phyloP scores from a whole-genome alignment of 139 green algal species.

The Auxenochlorella pyrenoidosa region DNA sequence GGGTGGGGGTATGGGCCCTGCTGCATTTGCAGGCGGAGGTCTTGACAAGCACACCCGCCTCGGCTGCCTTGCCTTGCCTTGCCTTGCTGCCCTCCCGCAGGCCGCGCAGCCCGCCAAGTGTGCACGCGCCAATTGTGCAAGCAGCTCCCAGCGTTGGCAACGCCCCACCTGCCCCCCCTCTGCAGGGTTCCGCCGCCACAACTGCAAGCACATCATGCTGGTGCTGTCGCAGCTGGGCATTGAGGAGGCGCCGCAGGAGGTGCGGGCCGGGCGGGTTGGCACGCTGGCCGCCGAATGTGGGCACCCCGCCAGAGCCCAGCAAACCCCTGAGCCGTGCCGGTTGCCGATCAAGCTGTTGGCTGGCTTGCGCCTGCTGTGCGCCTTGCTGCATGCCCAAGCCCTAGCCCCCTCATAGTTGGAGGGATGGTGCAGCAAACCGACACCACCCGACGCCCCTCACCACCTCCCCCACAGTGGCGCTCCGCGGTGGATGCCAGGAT shows the following conservation, averaged over 20 bases:
- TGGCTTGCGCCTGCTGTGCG: too few species aligned
- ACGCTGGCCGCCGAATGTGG: neutral
- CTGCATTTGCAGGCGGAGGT: neutral
- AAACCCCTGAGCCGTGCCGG: too few species aligned
- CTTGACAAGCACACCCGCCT: too few species aligned
- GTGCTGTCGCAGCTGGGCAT: neutral
- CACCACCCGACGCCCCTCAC: neutral
- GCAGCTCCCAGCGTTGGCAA: too few species aligned
- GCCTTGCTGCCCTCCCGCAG: neutral
- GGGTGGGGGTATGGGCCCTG: too few species aligned
- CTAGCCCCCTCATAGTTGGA: neutral
- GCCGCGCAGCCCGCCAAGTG: too few species aligned
- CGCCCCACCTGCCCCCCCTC: too few species aligned
- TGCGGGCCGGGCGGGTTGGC: neutral
- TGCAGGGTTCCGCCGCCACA: conserved; percentile 37
- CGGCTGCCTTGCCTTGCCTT: neutral
- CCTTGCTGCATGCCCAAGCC: neutral
- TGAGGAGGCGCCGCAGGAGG: neutral
- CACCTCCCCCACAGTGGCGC: conserved; percentile 9
- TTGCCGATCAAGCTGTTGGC: too few species aligned
- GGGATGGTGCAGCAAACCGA: neutral
- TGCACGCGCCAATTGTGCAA: too few species aligned
- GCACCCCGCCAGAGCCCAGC: neutral
- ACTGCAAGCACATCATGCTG: conserved; percentile 55
- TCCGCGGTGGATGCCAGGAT: conserved; percentile 21